These are phyloP conservation scores for Stemphylium beticola DNA, from an alignment of 2,329 filamentous ascomycete genomes.

Conservation along the genomic window DNA sequence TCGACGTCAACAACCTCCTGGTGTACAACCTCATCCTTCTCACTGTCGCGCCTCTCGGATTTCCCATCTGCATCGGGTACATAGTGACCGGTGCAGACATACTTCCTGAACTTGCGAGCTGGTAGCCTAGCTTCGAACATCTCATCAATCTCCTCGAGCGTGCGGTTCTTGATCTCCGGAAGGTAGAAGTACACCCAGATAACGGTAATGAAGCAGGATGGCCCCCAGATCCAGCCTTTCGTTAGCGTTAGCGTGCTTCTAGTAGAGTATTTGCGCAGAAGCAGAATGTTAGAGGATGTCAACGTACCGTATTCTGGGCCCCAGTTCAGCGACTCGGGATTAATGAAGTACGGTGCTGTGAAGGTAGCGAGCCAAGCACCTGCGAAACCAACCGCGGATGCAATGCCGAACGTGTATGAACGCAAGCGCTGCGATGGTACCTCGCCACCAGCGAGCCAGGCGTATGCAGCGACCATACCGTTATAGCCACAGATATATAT, in stretches of 20 bases:
- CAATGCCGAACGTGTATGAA: conserved; percentile 63
- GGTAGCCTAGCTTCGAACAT: conserved; percentile 42
- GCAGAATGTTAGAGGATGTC: neutral
- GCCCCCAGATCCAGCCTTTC: conserved; percentile 43
- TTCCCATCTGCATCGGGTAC: conserved; percentile 21
- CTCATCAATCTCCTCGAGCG: conserved; percentile 43
- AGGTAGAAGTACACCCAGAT: conserved; percentile 43
- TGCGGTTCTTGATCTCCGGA: conserved; percentile 50
- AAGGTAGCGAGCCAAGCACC: conserved; percentile 65
- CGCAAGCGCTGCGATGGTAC: conserved; percentile 64
- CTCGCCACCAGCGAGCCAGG: conserved; percentile 65
- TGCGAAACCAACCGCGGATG: conserved; percentile 61
- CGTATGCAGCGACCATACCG: conserved; percentile 61
- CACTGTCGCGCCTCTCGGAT: conserved; percentile 17
- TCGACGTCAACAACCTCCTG: conserved; percentile 16
- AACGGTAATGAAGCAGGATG: conserved; percentile 48
- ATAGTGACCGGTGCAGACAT: conserved; percentile 34
- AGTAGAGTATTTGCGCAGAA: neutral
- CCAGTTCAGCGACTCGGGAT: conserved; percentile 61
- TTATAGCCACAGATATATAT: conserved; percentile 63
- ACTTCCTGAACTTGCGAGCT: conserved; percentile 41
- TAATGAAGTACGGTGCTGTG: conserved; percentile 66
- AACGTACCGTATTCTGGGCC: conserved; percentile 59
- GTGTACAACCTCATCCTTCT: conserved; percentile 25
- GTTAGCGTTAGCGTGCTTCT: neutral